Percentiles rank a stretch among this genome's conserved stretches.
Conservation (phyloP, 2,329 filamentous ascomycete genomes). For the Claviceps digitariae region DNA sequence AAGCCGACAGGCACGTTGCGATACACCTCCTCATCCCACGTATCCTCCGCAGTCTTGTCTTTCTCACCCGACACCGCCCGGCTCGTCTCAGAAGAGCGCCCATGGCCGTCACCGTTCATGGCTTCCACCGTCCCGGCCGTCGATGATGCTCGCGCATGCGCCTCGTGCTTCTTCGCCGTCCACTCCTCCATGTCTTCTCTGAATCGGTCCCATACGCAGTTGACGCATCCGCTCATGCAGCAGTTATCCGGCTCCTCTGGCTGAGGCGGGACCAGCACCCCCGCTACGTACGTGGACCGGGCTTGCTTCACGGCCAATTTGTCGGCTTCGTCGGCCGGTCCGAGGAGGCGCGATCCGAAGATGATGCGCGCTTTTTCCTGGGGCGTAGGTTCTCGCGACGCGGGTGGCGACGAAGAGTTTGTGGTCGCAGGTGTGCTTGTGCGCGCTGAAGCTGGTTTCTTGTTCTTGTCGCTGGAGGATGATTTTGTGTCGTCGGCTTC, state of each 20-base stretch:
- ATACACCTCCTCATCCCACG: constrained; percentile 57
- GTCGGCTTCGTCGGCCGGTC: constrained; percentile 54
- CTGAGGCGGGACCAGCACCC: constrained; percentile 67
- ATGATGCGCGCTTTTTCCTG: constrained; percentile 52
- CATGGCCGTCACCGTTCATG: constrained; percentile 64
- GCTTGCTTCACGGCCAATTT: constrained; percentile 43
- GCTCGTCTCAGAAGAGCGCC: constrained; percentile 45
- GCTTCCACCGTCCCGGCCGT: constrained; percentile 37
- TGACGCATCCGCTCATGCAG: constrained; percentile 97
- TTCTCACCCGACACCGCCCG: constrained; percentile 33
- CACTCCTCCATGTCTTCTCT: constrained; percentile 88
- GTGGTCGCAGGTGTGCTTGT: constrained; percentile 4
- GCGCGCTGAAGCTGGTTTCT: constrained; percentile 5
- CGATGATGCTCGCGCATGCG: constrained; percentile 42
- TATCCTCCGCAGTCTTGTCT: constrained; percentile 33
- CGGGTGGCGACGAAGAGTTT: constrained; percentile 8
- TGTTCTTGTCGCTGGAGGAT: neutral
- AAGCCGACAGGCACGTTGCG: constrained; percentile 80
- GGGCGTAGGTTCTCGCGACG: constrained; percentile 22
- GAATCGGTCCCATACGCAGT: constrained; percentile 91
- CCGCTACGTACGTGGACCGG: constrained; percentile 54
- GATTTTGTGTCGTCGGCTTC: neutral
- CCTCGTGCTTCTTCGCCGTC: constrained; percentile 52
- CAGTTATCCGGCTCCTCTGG: constrained; percentile 93
- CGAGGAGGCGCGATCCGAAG: constrained; percentile 68